Conservation (phyloP, 1,284 basidiomycete genomes). For the Ceratobasidium sp. region DNA sequence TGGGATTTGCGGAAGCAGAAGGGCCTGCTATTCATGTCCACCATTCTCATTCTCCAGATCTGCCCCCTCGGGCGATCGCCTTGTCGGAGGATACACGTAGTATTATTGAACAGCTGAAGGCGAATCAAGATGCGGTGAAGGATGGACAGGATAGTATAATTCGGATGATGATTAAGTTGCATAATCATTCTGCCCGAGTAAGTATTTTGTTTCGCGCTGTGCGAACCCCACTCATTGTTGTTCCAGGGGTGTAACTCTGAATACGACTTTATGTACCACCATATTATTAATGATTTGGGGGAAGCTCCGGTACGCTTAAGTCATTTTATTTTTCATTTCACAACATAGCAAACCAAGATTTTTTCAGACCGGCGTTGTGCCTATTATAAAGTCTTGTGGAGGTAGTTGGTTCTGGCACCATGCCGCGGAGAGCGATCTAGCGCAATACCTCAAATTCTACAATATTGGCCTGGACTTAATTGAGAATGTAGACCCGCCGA, state of each 20-base stretch:
- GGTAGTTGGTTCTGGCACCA: neutral
- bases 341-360: no score
- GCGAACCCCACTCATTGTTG: neutral
- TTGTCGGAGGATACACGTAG: no score
- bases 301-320: constrained; percentile 2
- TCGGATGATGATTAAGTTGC: neutral
- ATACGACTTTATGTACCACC: neutral
- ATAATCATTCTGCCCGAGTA: constrained; percentile 7
- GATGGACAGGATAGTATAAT: neutral
- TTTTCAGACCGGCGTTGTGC: neutral
- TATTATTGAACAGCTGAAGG: no score
- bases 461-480: neutral
- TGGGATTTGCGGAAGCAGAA: no score
- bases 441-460: constrained; percentile 8
- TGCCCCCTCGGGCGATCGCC: no score
- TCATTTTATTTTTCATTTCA: neutral
- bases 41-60: no score
- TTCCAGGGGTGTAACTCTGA: neutral
- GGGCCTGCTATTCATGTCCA: no score
- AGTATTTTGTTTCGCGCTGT: neutral
- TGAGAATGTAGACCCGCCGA: neutral
- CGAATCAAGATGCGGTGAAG: neutral
- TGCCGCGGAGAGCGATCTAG: neutral
- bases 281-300: neutral
- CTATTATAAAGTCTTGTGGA: neutral